phyloP scores from a whole-genome alignment of 148 eudicot genomes.

The Diospyros lotus region DNA sequence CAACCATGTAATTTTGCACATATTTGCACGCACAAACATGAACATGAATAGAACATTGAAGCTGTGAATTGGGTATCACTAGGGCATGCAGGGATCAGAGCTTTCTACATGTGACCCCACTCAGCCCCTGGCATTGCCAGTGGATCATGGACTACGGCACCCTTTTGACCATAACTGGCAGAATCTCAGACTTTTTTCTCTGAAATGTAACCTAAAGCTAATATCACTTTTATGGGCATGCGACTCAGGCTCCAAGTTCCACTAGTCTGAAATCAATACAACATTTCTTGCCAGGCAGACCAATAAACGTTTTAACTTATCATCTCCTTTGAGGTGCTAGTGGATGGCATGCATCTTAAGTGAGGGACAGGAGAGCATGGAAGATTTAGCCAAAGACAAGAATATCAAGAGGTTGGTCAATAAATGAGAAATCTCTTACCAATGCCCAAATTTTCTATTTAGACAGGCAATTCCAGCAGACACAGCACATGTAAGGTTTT shows the following conservation, averaged over 20 bases:
- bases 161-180: too few relatives aligned
- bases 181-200: too few relatives aligned
- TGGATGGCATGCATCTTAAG: neutral
- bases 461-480: constrained; percentile 32
- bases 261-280: neutral
- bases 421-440: constrained; percentile 37
- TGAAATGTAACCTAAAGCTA: too few relatives aligned
- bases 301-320: neutral
- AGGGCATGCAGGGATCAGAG: too few relatives aligned
- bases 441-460: constrained; percentile 53
- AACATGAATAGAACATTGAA: neutral
- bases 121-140: too few relatives aligned
- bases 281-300: neutral
- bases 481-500: constrained; percentile 33
- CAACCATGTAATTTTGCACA: neutral
- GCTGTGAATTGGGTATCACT: too few relatives aligned
- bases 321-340: neutral
- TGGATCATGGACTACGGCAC: too few relatives aligned
- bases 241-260: too few relatives aligned
- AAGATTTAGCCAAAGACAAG: neutral
- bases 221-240: too few relatives aligned
- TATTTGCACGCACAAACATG: neutral
- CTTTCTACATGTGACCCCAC: too few relatives aligned
- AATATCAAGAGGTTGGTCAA: neutral
- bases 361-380: neutral